A percentile compares a stretch with the other conserved stretches of the same genome.
Evolutionary conservation across 78 protist genomes (phyloP).

Genomic region (Dictyostelium brefeldianum): DNA sequence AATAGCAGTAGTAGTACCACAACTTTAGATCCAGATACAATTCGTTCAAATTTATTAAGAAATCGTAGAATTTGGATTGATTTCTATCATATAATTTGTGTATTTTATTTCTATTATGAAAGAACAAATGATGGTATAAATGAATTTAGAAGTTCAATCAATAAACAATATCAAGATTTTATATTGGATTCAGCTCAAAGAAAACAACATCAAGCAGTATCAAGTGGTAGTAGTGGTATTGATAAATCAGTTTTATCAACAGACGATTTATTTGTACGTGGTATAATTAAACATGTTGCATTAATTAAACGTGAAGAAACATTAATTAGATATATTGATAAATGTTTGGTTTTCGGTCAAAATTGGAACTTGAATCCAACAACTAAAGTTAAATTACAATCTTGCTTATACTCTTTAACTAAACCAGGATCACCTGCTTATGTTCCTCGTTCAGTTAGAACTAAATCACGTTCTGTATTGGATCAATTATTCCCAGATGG

Average conservation of each 20-base stretch:
- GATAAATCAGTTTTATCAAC: not conserved
- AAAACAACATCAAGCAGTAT: not conserved
- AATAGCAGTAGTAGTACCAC: too few species aligned
- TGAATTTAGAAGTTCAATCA: constrained; percentile 11
- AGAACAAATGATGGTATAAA: not conserved
- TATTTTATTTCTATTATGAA: constrained; percentile 69
- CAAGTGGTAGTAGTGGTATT: too few species aligned
- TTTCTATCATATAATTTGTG: constrained; percentile 55
- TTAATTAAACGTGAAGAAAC: constrained; percentile 59
- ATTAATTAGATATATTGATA: constrained; percentile 49
- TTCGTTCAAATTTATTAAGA: constrained; percentile 13
- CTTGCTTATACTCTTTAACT: constrained; percentile 66
- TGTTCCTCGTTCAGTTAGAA: constrained; percentile 59
- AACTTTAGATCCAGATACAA: not conserved
- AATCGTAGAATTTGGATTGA: constrained; percentile 70
- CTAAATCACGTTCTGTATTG: constrained; percentile 3
- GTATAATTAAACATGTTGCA: constrained; percentile 41
- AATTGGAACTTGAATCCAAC: constrained; percentile 69
- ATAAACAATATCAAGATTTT: constrained; percentile 19
- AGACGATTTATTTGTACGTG: constrained; percentile 74
- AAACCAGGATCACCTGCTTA: constrained; percentile 70
- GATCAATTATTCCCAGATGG: constrained; percentile 68
- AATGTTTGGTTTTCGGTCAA: constrained; percentile 34
- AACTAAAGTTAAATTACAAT: constrained; percentile 64
- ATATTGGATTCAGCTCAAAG: constrained; percentile 19